phyloP scores from a whole-genome alignment of 768 basidiomycete species.

The Tylopilus subfusipes region DNA sequence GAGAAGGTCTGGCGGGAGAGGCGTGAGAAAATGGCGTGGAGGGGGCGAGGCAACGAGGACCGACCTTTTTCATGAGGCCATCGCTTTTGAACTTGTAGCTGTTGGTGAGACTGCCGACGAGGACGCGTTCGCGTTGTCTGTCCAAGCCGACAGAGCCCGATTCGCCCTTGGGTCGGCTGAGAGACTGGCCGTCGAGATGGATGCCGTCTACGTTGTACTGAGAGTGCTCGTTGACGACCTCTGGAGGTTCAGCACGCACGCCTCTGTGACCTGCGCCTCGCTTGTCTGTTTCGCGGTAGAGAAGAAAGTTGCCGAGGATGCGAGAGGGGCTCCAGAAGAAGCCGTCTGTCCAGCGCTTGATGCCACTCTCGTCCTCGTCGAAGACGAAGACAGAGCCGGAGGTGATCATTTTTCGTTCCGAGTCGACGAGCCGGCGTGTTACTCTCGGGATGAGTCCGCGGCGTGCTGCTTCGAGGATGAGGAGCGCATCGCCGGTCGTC shows the following conservation, averaged over 20 bases:
- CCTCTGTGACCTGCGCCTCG: conserved; percentile 62
- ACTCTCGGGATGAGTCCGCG: conserved; percentile 89
- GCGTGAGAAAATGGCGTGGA: conserved; percentile 28
- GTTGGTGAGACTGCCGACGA: conserved; percentile 90
- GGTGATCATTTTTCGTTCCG: conserved; percentile 89
- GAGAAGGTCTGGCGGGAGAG: conserved; percentile 73
- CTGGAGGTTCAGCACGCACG: conserved; percentile 40
- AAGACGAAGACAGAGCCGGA: conserved; percentile 96
- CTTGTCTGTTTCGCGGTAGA: conserved; percentile 94
- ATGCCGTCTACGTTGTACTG: conserved; percentile 35
- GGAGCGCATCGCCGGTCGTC: conserved; percentile 91
- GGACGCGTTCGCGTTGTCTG: conserved; percentile 70
- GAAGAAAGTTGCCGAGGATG: conserved; percentile 91
- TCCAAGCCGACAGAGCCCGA: conserved; percentile 49
- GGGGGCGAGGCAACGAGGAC: conserved; percentile 23
- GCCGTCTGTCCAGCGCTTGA: conserved; percentile 98
- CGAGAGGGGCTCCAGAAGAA: conserved; percentile 92
- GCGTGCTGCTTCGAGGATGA: conserved; percentile 92
- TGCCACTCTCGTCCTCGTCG: conserved; percentile 95
- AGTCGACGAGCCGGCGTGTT: conserved; percentile 86
- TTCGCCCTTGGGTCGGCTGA: conserved; percentile 65
- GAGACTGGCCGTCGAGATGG: conserved; percentile 39
- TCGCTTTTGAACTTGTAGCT: conserved; percentile 90
- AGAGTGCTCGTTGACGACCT: conserved; percentile 39
- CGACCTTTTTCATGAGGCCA: conserved; percentile 96